Evolutionary conservation across 176 grass and related monocot genomes (phyloP).

Genomic region (Carex myosuroides): DNA sequence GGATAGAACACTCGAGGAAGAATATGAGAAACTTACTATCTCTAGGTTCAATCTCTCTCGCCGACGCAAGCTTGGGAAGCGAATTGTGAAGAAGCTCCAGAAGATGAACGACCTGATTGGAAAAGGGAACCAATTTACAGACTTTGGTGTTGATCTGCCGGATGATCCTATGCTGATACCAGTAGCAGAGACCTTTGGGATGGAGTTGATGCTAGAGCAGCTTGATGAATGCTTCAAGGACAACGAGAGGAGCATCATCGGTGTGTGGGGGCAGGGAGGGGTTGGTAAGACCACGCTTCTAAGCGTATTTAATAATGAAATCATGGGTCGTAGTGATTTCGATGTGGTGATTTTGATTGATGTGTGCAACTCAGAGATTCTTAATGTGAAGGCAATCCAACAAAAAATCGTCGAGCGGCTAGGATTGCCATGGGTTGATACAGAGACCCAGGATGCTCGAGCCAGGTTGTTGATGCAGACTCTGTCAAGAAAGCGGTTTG

Average conservation of each 20-base stretch:
- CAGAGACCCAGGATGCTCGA: constrained; percentile 27
- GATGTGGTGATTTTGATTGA: constrained; percentile 52
- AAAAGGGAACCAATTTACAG: constrained; percentile 15
- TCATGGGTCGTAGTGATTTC: constrained; percentile 27
- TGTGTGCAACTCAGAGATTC: constrained; percentile 49
- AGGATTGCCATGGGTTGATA: constrained; percentile 51
- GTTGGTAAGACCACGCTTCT: constrained; percentile 74
- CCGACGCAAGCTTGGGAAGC: constrained; percentile 28
- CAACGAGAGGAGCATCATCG: constrained; percentile 38
- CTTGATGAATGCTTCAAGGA: constrained; percentile 36
- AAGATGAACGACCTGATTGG: constrained; percentile 24
- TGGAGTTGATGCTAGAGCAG: constrained; percentile 37
- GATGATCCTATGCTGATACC: constrained; percentile 8
- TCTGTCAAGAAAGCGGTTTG: constrained; percentile 45
- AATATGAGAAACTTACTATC: constrained; percentile 7
- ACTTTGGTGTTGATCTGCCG: constrained; percentile 23
- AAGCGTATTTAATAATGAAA: constrained; percentile 49
- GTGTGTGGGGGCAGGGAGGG: constrained; percentile 56
- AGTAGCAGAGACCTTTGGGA: constrained; percentile 32
- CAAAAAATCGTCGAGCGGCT: constrained; percentile 44
- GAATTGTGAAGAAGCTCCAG: constrained; percentile 21
- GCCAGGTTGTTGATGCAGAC: constrained; percentile 41
- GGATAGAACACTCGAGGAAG: constrained; percentile 21
- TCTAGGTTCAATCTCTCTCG: constrained; percentile 11
- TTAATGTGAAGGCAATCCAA: constrained; percentile 49